Evolutionary conservation across 2,329 filamentous ascomycete species (phyloP).

Genomic region (Trichoderma harzianum): DNA sequence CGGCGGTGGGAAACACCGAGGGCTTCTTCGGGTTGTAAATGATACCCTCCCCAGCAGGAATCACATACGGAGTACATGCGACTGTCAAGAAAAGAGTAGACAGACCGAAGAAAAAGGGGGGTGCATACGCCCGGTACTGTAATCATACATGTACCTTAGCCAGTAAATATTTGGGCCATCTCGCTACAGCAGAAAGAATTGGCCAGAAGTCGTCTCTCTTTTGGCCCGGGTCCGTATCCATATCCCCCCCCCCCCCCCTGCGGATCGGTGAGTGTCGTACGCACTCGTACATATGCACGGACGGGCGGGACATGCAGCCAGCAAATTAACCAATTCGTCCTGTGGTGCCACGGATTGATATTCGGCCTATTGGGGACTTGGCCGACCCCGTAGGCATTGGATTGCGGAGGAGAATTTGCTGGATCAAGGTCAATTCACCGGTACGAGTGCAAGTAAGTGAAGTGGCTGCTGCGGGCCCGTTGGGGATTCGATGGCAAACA

Average conservation of each 20-base stretch:
- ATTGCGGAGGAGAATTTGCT: neutral
- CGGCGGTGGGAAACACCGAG: neutral
- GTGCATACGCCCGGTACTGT: neutral
- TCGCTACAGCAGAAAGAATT: neutral
- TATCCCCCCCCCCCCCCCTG: neutral
- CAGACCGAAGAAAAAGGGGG: neutral
- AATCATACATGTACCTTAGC: neutral
- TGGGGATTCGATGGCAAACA: neutral
- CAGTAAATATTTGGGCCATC: neutral
- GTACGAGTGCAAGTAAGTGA: neutral
- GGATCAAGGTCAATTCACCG: neutral
- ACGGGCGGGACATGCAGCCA: constrained; percentile 11
- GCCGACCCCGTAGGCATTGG: neutral
- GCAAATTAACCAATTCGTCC: neutral
- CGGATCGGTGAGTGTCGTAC: constrained; percentile 10
- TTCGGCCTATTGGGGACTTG: neutral
- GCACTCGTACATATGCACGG: constrained; percentile 7
- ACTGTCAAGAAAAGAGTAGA: neutral
- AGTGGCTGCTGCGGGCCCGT: neutral
- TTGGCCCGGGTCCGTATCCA: neutral
- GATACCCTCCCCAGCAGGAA: neutral
- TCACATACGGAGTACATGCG: neutral
- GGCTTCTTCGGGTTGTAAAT: neutral
- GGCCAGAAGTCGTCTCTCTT: neutral
- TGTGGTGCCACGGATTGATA: constrained; percentile 4